Base-by-base conservation (phyloP, 371 early-diverging fungal species). In the Actinomortierella ambigua region DNA sequence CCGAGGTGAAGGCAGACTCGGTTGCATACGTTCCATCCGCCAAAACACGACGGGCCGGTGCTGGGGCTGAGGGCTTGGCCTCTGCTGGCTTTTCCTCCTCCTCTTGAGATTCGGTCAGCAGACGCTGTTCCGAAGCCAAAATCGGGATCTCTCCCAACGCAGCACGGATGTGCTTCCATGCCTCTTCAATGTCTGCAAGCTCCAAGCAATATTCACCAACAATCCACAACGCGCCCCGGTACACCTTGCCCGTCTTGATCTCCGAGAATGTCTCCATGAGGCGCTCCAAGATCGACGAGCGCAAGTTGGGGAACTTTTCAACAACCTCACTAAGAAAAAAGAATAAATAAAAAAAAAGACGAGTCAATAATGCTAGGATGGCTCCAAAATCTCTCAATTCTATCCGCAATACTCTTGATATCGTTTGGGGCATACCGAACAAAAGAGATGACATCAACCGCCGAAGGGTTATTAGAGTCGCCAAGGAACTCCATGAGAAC, bases 11-110 rank as follows among this genome's bases (percentile, higher is more conserved):
- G 17, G 95, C 93, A 63, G 90, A 93, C 79, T 98, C 97, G 11
- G 96, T 93, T 3, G 98, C 98, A 70, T 98, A 98, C 3, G 98
- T 97, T 41, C 98, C 98, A 80, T 98, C 98, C 3, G 98, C 91
- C 50, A 97, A 84, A 18, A 98, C 85, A 50, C 95, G 88, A 18
- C 92, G 86, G 41, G 87, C 78, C 9, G 90, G 82, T 27, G 87
- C 68, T 26, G 76, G 56, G 4, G 70, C 66, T 24, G 85, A 63
- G 20, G 86, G 66, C 48, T 81, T 78, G 2, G 71, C 68, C 39
- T 82, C 80, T 2, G 80, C 79, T 14, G 82, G 68, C 34, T 66
- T 65, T 57, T 75, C 69, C 53, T 81, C 70, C 22, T 83, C 83
- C 49, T 75, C 82, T 57, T 81, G 86, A 15, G 80, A 77, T 42